Evolutionary conservation across 2,329 filamentous ascomycete genomes (phyloP).

Genomic region (Teratosphaeria epicoccoides): DNA sequence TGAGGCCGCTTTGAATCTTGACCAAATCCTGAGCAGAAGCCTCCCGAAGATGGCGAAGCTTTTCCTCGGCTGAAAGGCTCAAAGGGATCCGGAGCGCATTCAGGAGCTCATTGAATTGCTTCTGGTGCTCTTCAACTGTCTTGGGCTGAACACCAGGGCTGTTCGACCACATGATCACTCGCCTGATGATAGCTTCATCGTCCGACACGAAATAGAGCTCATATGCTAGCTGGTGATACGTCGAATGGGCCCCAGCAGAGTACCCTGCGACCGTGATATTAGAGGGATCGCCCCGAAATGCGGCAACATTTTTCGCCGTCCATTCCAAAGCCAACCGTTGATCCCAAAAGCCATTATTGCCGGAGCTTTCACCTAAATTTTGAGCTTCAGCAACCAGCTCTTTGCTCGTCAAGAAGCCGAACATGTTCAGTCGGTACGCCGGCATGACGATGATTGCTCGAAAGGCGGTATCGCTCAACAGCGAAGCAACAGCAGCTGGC

Average conservation of each 20-base stretch:
- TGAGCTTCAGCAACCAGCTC: slow-evolving; percentile 37
- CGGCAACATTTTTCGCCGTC: slow-evolving; percentile 41
- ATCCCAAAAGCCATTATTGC: slow-evolving; percentile 49
- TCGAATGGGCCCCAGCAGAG: slow-evolving; percentile 46
- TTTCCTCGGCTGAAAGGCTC: slow-evolving; percentile 31
- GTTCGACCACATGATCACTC: slow-evolving; percentile 45
- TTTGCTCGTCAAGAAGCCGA: slow-evolving; percentile 44
- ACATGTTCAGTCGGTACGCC: slow-evolving; percentile 46
- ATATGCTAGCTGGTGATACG: slow-evolving; percentile 48
- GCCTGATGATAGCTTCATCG: slow-evolving; percentile 38
- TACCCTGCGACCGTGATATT: slow-evolving; percentile 48
- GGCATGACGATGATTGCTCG: slow-evolving; percentile 44
- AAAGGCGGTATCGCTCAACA: slow-evolving; percentile 41
- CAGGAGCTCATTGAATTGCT: slow-evolving; percentile 44
- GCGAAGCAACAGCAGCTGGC: slow-evolving; percentile 31
- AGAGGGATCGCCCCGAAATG: slow-evolving; percentile 41
- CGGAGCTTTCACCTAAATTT: slow-evolving; percentile 27
- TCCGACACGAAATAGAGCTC: slow-evolving; percentile 41
- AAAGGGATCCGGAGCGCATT: slow-evolving; percentile 34
- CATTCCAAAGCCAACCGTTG: slow-evolving; percentile 47
- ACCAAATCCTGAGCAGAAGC: slow-evolving; percentile 32
- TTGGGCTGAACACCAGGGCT: slow-evolving; percentile 46
- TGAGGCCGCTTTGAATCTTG: slow-evolving; percentile 32
- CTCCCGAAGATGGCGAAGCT: slow-evolving; percentile 36
- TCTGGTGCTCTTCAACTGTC: slow-evolving; percentile 35